Percentiles rank a stretch among this genome's conserved stretches.
Conservation (phyloP, 495 filamentous ascomycete species). For the Hypoxylon fragiforme region DNA sequence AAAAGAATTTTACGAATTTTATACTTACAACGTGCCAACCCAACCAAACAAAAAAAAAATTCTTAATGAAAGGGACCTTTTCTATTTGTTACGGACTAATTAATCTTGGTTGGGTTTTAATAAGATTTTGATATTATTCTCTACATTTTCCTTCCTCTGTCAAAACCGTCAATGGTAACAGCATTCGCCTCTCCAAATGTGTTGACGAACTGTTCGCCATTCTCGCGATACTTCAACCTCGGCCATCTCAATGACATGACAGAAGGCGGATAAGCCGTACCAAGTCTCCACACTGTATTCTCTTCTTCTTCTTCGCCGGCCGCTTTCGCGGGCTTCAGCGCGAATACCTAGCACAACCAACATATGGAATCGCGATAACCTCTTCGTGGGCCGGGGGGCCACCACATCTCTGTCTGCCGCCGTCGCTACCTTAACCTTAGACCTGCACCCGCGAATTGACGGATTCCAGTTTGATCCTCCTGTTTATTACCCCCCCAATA, state of each 20-base stretch:
- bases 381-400: slow-evolving; percentile 56
- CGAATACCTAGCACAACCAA: slow-evolving; percentile 52
- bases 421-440: neutral
- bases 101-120: too few relatives aligned
- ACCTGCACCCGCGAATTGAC: slow-evolving; percentile 4
- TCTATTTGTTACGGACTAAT: too few relatives aligned
- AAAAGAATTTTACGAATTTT: slow-evolving; percentile 8
- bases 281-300: slow-evolving; percentile 50
- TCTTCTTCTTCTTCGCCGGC: slow-evolving; percentile 39
- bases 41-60: neutral
- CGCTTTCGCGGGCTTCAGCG: slow-evolving; percentile 56
- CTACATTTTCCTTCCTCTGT: neutral
- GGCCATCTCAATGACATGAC: slow-evolving; percentile 38
- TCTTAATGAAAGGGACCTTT: neutral
- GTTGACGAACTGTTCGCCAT: neutral
- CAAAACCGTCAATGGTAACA: neutral
- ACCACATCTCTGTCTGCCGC: slow-evolving; percentile 31
- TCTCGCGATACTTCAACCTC: slow-evolving; percentile 8
- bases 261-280: slow-evolving; percentile 26
- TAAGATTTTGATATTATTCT: neutral
- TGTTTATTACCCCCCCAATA: slow-evolving; percentile 10
- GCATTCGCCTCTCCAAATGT: neutral
- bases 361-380: slow-evolving; percentile 55
- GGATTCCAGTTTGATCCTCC: slow-evolving; percentile 27
- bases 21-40: neutral